Conservation (phyloP, 345 rosid genomes). For the Syzygium aqueum region DNA sequence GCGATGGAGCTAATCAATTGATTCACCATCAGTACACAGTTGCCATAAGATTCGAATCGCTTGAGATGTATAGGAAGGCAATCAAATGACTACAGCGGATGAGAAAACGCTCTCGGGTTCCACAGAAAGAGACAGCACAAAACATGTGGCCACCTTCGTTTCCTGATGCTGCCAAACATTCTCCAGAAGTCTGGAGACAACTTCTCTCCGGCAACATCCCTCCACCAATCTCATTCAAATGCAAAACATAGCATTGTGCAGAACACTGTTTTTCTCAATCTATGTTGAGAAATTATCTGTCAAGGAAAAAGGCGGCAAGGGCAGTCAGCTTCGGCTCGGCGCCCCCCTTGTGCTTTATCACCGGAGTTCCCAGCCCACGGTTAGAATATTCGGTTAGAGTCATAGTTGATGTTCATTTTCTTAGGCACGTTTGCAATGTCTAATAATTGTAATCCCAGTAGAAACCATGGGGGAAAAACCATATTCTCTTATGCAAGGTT, state of each 20-base stretch:
- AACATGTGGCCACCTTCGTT: background rate
- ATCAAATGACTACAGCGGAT: background rate
- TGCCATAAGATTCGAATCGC: background rate
- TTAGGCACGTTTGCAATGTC: background rate
- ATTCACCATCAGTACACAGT: background rate
- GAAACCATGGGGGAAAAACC: background rate
- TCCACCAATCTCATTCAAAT: background rate
- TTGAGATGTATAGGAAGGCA: background rate
- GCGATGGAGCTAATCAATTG: background rate
- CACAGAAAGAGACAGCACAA: background rate
- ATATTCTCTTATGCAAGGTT: background rate
- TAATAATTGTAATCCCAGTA: background rate
- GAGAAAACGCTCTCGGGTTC: background rate
- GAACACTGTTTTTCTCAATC: background rate
- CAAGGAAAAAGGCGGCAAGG: background rate
- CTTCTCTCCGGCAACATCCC: background rate
- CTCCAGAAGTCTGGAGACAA: background rate
- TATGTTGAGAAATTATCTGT: background rate
- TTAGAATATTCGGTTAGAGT: background rate
- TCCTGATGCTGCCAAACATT: background rate
- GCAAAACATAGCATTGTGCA: background rate
- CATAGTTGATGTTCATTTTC: background rate
- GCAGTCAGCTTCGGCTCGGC: background rate
- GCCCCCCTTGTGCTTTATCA: background rate
- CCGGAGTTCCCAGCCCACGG: fast-evolving